Evolutionary conservation across 2,329 filamentous ascomycete species (phyloP).

Genomic region (Massarina eburnea): DNA sequence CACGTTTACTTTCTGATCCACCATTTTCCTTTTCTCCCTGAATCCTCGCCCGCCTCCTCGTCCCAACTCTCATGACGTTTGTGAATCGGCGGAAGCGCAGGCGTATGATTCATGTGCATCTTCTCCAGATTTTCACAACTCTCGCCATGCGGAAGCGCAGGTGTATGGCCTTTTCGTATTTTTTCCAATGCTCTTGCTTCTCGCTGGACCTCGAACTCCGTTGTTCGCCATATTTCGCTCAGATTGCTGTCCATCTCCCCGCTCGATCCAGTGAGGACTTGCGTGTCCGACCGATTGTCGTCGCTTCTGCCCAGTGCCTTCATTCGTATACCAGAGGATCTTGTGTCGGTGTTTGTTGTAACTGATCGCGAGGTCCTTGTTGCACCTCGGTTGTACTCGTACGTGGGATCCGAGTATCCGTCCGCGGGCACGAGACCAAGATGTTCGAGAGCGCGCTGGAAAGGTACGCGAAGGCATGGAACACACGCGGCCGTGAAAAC

Average conservation of each 20-base stretch:
- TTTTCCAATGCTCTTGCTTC: background rate
- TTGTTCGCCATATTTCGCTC: conserved; percentile 16
- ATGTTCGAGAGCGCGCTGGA: conserved; percentile 15
- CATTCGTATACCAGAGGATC: background rate
- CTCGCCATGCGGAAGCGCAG: background rate
- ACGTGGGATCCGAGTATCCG: conserved; percentile 7
- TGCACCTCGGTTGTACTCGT: conserved; percentile 12
- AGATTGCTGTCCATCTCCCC: conserved; percentile 1
- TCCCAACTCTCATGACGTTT: background rate
- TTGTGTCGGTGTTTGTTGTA: background rate
- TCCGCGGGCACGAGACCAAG: conserved; percentile 1
- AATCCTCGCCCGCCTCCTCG: background rate
- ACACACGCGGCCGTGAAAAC: conserved; percentile 21
- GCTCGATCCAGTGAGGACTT: conserved; percentile 3
- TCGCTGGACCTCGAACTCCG: conserved; percentile 8
- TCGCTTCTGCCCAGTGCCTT: conserved; percentile 8
- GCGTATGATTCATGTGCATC: background rate
- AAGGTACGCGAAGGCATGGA: conserved; percentile 19
- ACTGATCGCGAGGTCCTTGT: background rate
- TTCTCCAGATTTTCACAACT: background rate
- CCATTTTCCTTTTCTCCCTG: background rate
- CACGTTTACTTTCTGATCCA: background rate
- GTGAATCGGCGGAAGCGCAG: background rate
- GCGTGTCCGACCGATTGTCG: conserved; percentile 14
- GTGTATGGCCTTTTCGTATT: background rate